Percentiles rank a stretch among this genome's conserved stretches.
These are phyloP conservation scores for Lizonia empirigonia DNA, from an alignment of 2,329 filamentous ascomycete species.

Conservation along the genomic window DNA sequence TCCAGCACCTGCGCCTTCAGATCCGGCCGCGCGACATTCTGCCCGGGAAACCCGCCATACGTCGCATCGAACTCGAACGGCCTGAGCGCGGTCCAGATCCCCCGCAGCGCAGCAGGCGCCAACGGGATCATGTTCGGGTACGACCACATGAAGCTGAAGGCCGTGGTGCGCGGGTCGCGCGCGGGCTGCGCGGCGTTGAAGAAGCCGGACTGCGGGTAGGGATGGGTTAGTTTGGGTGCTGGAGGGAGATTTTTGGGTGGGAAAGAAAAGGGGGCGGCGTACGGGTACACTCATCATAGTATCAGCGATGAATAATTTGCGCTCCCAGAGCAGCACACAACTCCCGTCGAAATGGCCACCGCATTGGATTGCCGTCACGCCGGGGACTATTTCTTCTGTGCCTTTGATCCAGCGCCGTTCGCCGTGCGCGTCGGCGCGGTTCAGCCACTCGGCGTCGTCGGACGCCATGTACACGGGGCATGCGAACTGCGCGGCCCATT, in stretches of 20 bases:
- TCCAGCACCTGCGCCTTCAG: constrained; percentile 71
- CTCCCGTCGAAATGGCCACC: constrained; percentile 83
- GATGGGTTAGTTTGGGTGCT: too few relatives aligned
- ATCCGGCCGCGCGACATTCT: constrained; percentile 62
- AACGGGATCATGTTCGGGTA: constrained; percentile 66
- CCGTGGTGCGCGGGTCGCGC: constrained; percentile 53
- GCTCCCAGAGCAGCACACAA: constrained; percentile 65
- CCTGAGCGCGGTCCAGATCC: constrained; percentile 73
- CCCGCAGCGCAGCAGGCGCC: constrained; percentile 63
- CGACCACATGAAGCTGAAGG: constrained; percentile 77
- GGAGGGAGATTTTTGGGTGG: too few relatives aligned
- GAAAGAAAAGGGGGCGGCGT: constrained; percentile 19
- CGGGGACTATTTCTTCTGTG: constrained; percentile 50
- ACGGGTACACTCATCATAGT: constrained; percentile 73
- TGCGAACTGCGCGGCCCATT: constrained; percentile 71
- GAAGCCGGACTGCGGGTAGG: constrained; percentile 42
- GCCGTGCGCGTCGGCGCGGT: constrained; percentile 52
- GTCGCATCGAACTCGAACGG: constrained; percentile 67
- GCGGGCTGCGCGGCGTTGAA: constrained; percentile 49
- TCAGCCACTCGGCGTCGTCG: constrained; percentile 71
- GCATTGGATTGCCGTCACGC: constrained; percentile 68
- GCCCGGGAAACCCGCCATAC: constrained; percentile 69
- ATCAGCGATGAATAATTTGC: constrained; percentile 72
- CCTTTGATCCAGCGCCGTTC: constrained; percentile 54
- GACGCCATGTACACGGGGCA: constrained; percentile 72